These are phyloP conservation scores for Luffa aegyptiaca DNA, from an alignment of 306 rosid species.

Conservation along the genomic window DNA sequence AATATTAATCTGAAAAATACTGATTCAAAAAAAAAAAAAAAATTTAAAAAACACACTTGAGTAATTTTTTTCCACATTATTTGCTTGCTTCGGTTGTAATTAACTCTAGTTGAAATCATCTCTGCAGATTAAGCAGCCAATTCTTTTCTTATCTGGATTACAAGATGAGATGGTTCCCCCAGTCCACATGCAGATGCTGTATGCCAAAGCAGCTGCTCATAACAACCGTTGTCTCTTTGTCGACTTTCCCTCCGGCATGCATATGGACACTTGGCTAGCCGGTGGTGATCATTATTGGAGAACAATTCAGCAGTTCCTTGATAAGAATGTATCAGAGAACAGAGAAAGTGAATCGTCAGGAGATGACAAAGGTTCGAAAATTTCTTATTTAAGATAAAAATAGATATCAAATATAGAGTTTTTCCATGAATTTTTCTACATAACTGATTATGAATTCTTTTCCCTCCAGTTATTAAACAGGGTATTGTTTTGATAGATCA, in stretches of 20 bases:
- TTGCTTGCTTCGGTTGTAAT: neutral
- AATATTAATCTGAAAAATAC: neutral
- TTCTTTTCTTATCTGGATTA: conserved; percentile 88
- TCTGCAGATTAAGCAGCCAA: conserved; percentile 84
- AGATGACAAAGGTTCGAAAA: conserved; percentile 11
- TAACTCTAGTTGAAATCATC: conserved; percentile 4
- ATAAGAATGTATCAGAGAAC: conserved; percentile 39
- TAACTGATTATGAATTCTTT: neutral
- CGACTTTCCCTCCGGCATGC: conserved; percentile 93
- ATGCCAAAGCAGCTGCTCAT: conserved; percentile 91
- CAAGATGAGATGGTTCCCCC: conserved; percentile 99
- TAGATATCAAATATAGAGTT: neutral
- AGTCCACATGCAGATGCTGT: conserved; percentile 73
- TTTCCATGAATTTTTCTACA: neutral
- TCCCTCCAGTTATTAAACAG: neutral
- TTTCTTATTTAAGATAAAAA: neutral
- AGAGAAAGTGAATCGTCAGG: conserved; percentile 40
- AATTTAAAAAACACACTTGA: neutral
- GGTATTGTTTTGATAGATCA: neutral
- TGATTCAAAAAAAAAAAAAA: neutral
- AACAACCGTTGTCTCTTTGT: conserved; percentile 62
- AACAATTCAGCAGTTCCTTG: conserved; percentile 62
- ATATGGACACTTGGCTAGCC: conserved; percentile 92
- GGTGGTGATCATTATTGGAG: conserved; percentile 95
- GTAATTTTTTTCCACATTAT: neutral